Conservation (phyloP, 2,329 filamentous ascomycete species). For the Botryotinia narcissicola region DNA sequence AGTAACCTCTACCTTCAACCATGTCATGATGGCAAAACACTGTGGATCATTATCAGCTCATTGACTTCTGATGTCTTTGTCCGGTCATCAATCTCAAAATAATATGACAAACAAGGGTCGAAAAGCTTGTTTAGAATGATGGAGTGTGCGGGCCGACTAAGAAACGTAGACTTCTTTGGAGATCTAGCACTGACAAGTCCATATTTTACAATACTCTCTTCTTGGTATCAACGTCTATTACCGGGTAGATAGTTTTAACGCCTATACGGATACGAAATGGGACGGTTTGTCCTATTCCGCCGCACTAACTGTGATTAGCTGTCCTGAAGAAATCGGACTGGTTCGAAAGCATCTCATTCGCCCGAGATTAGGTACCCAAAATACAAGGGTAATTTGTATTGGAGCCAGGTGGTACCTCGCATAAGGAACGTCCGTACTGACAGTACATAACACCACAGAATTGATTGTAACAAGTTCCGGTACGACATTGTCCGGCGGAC, state of each 20-base stretch:
- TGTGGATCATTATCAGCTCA: constrained; percentile 20
- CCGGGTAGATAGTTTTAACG: neutral
- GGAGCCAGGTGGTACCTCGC: constrained; percentile 6
- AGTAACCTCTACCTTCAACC: constrained; percentile 18
- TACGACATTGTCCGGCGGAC: constrained; percentile 22
- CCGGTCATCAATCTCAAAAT: constrained; percentile 20
- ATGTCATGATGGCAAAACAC: constrained; percentile 16
- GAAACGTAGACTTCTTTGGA: neutral
- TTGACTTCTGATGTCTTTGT: constrained; percentile 17
- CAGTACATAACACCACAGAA: constrained; percentile 19
- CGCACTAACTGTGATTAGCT: constrained; percentile 14
- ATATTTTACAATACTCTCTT: constrained; percentile 14
- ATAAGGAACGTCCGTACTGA: constrained; percentile 23
- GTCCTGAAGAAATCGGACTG: constrained; percentile 12
- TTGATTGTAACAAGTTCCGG: constrained; percentile 20
- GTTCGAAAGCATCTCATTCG: constrained; percentile 12
- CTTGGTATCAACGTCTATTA: constrained; percentile 15
- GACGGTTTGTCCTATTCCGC: constrained; percentile 7
- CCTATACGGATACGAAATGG: constrained; percentile 20
- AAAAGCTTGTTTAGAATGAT: constrained; percentile 19
- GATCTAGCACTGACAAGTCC: constrained; percentile 1
- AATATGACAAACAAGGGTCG: constrained; percentile 18
- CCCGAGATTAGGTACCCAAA: constrained; percentile 22
- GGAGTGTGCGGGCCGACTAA: constrained; percentile 12
- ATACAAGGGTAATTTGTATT: constrained; percentile 18